phyloP scores from a whole-genome alignment of 148 eudicot genomes.

The Rhododendron henanense region DNA sequence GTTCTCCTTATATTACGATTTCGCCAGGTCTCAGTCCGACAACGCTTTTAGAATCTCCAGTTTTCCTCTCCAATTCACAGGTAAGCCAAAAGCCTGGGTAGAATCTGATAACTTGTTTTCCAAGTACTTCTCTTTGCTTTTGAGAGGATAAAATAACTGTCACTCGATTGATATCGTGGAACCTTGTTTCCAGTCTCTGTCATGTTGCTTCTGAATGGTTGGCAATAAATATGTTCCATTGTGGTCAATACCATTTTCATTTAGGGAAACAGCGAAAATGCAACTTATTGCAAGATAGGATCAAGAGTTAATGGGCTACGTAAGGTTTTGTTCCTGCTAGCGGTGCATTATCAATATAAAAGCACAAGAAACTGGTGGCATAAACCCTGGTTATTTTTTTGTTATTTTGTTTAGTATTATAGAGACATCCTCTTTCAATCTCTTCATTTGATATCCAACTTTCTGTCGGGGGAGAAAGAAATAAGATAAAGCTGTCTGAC shows the following conservation, averaged over 20 bases:
- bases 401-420: background rate
- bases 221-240: background rate
- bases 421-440: background rate
- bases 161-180: no score
- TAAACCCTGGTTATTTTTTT: background rate
- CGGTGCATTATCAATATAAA: background rate
- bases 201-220: background rate
- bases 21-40: slow-evolving; percentile 50
- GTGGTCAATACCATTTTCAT: background rate
- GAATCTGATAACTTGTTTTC: background rate
- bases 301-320: background rate
- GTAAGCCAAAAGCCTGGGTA: slow-evolving; percentile 20
- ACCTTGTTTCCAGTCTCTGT: background rate
- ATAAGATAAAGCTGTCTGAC: background rate
- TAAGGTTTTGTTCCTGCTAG: background rate
- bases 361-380: background rate
- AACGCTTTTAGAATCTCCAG: slow-evolving; percentile 53
- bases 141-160: background rate
- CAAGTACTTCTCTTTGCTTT: background rate
- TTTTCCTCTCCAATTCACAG: slow-evolving; percentile 51
- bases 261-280: background rate
- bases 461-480: background rate
- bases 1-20: slow-evolving; percentile 41
- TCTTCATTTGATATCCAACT: background rate
- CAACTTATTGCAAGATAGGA: background rate